Conservation (phyloP, 2,329 filamentous ascomycete species). For the Knoxdaviesia capensis region DNA sequence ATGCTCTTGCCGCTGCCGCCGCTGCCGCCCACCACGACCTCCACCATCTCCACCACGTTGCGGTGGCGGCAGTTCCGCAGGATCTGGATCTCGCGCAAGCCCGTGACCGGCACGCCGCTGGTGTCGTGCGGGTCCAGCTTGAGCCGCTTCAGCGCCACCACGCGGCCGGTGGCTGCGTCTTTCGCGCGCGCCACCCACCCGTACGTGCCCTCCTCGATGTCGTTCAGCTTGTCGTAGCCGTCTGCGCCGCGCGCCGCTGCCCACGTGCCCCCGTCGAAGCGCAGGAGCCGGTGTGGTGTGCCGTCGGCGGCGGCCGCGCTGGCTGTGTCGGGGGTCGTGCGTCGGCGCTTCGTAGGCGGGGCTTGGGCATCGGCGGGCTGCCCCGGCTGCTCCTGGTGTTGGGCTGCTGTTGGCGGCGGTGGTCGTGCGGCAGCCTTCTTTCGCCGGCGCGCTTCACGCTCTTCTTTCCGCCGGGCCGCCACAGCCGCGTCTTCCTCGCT, state of each 20-base stretch:
- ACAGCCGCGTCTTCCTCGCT: too few species aligned
- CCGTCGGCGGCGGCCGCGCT: too few species aligned
- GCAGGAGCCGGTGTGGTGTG: too few species aligned
- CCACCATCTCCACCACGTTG: constrained; percentile 65
- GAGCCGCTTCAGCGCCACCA: constrained; percentile 84
- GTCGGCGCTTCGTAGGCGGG: too few species aligned
- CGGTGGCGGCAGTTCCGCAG: constrained; percentile 60
- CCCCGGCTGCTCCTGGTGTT: too few species aligned
- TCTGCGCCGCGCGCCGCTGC: constrained; percentile 56
- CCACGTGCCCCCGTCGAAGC: constrained; percentile 51
- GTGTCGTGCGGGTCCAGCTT: constrained; percentile 68
- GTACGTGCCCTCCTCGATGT: constrained; percentile 95
- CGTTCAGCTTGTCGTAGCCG: constrained; percentile 80
- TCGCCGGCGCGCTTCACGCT: too few species aligned
- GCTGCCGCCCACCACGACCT: constrained; percentile 62
- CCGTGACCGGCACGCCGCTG: constrained; percentile 71
- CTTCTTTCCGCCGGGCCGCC: too few species aligned
- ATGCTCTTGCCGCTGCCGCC: too few species aligned
- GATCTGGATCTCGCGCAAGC: constrained; percentile 82
- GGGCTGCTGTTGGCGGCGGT: too few species aligned
- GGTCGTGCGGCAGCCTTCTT: too few species aligned
- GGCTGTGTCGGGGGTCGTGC: too few species aligned
- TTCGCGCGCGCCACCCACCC: constrained; percentile 79
- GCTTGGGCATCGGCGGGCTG: too few species aligned
- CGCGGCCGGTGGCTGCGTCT: constrained; percentile 49